Evolutionary conservation across 345 rosid genomes (phyloP), one percentile per base, ranked within the genome.

Genomic region (Murraya paniculata): DNA sequence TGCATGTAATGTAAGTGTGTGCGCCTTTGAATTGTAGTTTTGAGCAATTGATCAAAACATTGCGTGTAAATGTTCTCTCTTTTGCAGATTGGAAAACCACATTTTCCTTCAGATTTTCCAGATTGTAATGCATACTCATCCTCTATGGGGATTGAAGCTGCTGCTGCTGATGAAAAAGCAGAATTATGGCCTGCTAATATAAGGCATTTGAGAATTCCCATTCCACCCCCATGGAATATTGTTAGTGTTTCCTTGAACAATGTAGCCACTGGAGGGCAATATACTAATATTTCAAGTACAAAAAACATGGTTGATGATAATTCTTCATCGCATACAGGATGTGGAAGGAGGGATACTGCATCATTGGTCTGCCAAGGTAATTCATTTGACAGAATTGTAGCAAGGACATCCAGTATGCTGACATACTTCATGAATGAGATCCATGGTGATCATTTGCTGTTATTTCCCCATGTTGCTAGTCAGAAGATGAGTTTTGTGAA

Each of bases 61-160:
- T 72, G 66, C 7, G 5, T 75, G 73, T 64, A 67, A 61, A 80
- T 77, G 14, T 59, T 57, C 50, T 72, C 27, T 66, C 60, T 56
- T 35, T 77, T 68, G 85, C 93, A 95, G 98, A 87, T 80, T 73
- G 91, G 87, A 38, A 59, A 90, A 69, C 99, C 98, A 13, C 81
- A 74, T 76, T 95, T 93, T 82, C 99, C 99, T 81, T 88, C 84
- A 58, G 97, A 95, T 87, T 95, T 89, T 81, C 98, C 97, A 22
- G 97, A 90, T 81, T 91, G 95, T 84, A 81, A 78, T 76, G 91
- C 97, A 2, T 92, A 92, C 69, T 72, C 77, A 30, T 89, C 91
- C 68, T 85, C 82, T 28, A 87, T 82, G 90, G 88, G 61, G 81
- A 84, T 70, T 36, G 91, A 90, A 84, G 90, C 85, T 64, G 84